phyloP scores from a whole-genome alignment of 2,329 filamentous ascomycete genomes.

The Monilinia polystroma region DNA sequence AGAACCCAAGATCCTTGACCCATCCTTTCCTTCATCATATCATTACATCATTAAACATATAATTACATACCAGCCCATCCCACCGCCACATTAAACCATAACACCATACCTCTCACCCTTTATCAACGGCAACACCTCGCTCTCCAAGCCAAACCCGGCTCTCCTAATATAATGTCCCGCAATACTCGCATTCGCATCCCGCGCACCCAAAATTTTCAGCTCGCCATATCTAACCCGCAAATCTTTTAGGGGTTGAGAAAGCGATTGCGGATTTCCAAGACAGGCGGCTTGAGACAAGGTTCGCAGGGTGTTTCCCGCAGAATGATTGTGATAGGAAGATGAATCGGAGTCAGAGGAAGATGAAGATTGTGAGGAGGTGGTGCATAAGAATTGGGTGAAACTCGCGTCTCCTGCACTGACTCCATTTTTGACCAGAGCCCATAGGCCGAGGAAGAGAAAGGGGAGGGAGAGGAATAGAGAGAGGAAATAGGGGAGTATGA shows the following conservation, averaged over 20 bases:
- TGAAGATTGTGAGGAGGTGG: neutral
- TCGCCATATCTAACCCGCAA: neutral
- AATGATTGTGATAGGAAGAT: neutral
- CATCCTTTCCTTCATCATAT: too few relatives aligned
- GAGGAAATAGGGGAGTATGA: constrained; percentile 33
- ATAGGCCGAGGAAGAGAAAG: constrained; percentile 23
- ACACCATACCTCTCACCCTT: constrained; percentile 7
- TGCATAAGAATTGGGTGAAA: neutral
- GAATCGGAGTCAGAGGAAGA: neutral
- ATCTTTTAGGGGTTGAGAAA: neutral
- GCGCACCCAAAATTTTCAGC: neutral
- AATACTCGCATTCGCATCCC: neutral
- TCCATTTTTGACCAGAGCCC: neutral
- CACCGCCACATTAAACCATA: neutral
- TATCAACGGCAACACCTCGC: neutral
- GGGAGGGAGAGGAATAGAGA: constrained; percentile 26
- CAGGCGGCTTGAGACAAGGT: neutral
- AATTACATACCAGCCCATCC: neutral
- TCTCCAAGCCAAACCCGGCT: constrained; percentile 1
- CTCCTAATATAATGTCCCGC: neutral
- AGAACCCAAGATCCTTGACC: too few relatives aligned
- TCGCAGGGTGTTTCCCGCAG: neutral
- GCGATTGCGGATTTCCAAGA: neutral
- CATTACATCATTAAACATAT: too few relatives aligned
- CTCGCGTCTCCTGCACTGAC: neutral